phyloP scores from a whole-genome alignment of 306 rosid genomes.

The Clitoria ternatea region DNA sequence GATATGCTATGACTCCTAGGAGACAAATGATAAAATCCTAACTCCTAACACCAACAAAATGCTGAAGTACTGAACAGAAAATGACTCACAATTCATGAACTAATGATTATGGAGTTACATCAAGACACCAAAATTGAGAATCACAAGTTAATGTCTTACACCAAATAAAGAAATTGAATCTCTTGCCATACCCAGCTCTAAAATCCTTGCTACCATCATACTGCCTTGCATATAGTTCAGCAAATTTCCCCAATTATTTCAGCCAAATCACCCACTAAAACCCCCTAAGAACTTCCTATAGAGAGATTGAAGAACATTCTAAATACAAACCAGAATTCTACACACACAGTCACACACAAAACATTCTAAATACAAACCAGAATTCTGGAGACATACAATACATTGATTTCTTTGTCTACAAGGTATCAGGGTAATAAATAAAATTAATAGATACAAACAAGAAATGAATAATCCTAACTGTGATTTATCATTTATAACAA shows the following conservation, averaged over 20 bases:
- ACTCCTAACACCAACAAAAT: not conserved
- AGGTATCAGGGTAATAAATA: not conserved
- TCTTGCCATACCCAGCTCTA: not conserved
- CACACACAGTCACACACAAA: too few relatives aligned
- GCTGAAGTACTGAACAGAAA: not conserved
- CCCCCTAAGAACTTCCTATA: not conserved
- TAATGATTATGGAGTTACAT: not conserved
- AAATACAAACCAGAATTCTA: not conserved
- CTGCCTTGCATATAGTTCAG: not conserved
- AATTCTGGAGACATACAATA: not conserved
- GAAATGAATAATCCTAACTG: not conserved
- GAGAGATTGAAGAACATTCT: not conserved
- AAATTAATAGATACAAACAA: not conserved
- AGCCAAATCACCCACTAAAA: slow-evolving; percentile 1
- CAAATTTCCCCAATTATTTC: not conserved
- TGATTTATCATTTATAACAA: not conserved
- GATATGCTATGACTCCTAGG: not conserved
- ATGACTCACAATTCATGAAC: not conserved
- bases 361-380: not conserved
- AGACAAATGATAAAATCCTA: slow-evolving; percentile 9
- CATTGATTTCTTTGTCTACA: not conserved
- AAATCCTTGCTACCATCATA: slow-evolving; percentile 16
- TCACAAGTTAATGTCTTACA: not conserved
- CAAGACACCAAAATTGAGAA: not conserved
- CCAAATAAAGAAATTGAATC: slow-evolving; percentile 7